Evolutionary conservation across 352 stramenopile genomes (phyloP), one percentile per base, ranked within the genome.

Genomic region (Pythium dissimile): DNA sequence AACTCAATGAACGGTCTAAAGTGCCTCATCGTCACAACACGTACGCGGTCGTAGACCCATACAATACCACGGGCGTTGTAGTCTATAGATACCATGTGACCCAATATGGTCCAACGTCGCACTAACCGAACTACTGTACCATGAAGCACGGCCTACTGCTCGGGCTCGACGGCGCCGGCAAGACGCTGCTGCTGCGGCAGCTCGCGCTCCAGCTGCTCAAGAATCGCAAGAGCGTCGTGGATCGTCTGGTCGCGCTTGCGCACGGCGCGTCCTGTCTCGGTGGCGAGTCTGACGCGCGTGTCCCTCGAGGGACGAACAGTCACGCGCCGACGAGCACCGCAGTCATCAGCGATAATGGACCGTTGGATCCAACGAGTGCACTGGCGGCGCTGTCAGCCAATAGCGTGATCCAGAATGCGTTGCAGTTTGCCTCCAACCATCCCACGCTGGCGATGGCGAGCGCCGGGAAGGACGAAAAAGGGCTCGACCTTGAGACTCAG

Each of bases 121-220:
- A n/a, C n/a, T n/a, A n/a, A 30, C 30, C 13, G 28, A 39, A 11
- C n/a, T n/a, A 37, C 16, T 10, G 11, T 20, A 28, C 10, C 35
- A 91, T 88, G 80, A 75, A 74, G 62, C 76, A 70, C 34, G 73
- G 74, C 0, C 66, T 92, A 31, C 59, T 89, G 34, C 66, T 92
- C 10, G 79, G 81, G 0, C 63, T 92, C 31, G 76, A 91, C 38
- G 81, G 81, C 42, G 69, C 67, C 10, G 81, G 81, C 39, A 89
- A 91, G 71, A 88, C 81, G 48, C 72, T 89, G 47, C 49, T 91
- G 41, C 61, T 89, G 32, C 81, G 78, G 20, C 81, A 86, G 54
- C 72, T 88, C 39, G 64, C 67, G 46, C 59, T 62, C 7, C 72
- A 84, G 39, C 51, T 84, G 26, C 58, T 71, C 44, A 56, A 66